These are phyloP conservation scores for Fusarium denticulatum DNA, from an alignment of 2,329 filamentous ascomycete species.

Conservation along the genomic window DNA sequence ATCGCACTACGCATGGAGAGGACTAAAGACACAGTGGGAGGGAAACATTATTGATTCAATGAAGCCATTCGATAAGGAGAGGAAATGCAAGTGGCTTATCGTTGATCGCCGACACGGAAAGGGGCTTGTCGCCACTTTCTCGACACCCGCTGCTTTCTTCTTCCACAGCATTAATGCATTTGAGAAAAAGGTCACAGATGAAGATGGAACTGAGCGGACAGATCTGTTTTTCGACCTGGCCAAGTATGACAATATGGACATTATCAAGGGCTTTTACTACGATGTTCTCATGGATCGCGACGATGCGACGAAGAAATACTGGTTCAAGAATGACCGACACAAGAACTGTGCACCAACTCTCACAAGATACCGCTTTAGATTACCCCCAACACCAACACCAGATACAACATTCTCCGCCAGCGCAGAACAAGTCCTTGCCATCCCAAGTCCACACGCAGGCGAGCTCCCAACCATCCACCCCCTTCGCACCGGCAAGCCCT, in stretches of 20 bases:
- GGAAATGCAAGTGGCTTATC: conserved; percentile 75
- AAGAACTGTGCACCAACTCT: conserved; percentile 52
- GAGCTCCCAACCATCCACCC: conserved; percentile 76
- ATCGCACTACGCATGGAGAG: conserved; percentile 66
- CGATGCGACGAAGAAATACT: conserved; percentile 55
- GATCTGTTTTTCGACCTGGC: conserved; percentile 74
- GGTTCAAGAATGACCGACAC: conserved; percentile 52
- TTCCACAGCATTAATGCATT: conserved; percentile 85
- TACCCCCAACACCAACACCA: conserved; percentile 41
- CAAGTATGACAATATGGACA: conserved; percentile 70
- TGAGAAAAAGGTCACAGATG: conserved; percentile 62
- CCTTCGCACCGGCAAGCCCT: conserved; percentile 57
- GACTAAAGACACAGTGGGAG: conserved; percentile 70
- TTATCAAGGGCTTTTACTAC: conserved; percentile 76
- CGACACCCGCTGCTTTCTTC: conserved; percentile 75
- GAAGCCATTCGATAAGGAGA: conserved; percentile 66
- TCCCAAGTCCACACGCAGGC: conserved; percentile 63
- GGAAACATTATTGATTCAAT: conserved; percentile 76
- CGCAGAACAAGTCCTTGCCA: conserved; percentile 54
- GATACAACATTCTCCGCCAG: conserved; percentile 28
- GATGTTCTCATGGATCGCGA: conserved; percentile 69
- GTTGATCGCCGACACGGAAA: conserved; percentile 70
- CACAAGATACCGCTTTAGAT: conserved; percentile 55
- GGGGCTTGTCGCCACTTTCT: conserved; percentile 75
- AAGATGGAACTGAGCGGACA: conserved; percentile 42